phyloP scores from a whole-genome alignment of 805 yeast genomes.

The Saturnispora serradocipensis region DNA sequence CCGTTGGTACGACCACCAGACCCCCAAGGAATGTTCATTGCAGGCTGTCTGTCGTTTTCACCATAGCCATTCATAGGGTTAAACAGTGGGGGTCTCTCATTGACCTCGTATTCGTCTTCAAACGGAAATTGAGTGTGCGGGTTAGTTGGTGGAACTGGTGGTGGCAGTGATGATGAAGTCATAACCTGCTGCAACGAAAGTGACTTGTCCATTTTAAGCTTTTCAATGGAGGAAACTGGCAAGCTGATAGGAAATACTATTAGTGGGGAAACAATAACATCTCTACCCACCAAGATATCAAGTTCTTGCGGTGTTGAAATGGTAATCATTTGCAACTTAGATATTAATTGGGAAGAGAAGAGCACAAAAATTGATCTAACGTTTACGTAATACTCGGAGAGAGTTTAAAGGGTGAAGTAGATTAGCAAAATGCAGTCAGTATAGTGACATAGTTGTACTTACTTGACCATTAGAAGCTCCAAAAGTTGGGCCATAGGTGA shows the following conservation, averaged over 20 bases:
- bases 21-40: conserved; percentile 2
- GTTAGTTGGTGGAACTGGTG: background rate
- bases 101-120: conserved; percentile 2
- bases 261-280: background rate
- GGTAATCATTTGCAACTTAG: background rate
- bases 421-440: background rate
- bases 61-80: conserved; percentile 2
- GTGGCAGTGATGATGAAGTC: background rate
- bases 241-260: background rate
- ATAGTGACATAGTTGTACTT: too few relatives aligned
- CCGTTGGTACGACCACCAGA: background rate
- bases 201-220: background rate
- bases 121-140: conserved; percentile 3
- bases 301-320: background rate
- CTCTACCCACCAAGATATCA: background rate
- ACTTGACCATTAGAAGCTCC: too few relatives aligned
- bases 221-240: background rate
- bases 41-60: conserved; percentile 2
- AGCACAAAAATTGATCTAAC: background rate
- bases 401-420: background rate
- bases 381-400: background rate
- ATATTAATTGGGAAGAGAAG: background rate
- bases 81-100: background rate
- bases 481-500: too few relatives aligned
- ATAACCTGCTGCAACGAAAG: background rate